These are phyloP conservation scores for Blastomyces gilchristii DNA, from an alignment of 2,329 filamentous ascomycete species.

Conservation along the genomic window DNA sequence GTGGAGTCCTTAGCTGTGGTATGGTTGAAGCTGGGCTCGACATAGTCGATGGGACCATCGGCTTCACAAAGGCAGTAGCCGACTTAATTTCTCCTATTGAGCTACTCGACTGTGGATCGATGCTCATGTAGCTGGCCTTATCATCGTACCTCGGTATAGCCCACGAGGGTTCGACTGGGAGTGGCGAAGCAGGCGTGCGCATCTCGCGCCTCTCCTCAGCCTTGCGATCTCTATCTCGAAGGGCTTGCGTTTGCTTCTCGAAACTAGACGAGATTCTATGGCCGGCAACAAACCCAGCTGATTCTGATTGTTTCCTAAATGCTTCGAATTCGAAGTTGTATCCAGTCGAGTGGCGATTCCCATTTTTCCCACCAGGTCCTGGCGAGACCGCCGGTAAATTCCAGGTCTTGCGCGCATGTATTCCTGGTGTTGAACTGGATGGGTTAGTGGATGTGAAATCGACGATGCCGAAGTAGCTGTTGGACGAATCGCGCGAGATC, in stretches of 20 bases:
- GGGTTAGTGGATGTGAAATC: conserved; percentile 51
- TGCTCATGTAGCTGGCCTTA: conserved; percentile 1
- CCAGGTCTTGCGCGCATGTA: conserved; percentile 61
- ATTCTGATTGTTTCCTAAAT: conserved; percentile 58
- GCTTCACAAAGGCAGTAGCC: not conserved
- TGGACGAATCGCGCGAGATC: conserved; percentile 28
- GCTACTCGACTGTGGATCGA: not conserved
- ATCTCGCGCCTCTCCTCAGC: conserved; percentile 9
- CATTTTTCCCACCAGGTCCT: conserved; percentile 36
- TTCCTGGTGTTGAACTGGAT: conserved; percentile 50
- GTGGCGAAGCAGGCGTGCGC: not conserved
- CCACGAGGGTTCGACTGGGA: not conserved
- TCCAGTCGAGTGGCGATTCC: conserved; percentile 40
- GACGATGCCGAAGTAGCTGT: conserved; percentile 78
- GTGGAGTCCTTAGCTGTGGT: not conserved
- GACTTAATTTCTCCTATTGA: not conserved
- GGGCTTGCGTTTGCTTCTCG: conserved; percentile 9
- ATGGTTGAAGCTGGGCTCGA: not conserved
- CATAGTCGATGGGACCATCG: not conserved
- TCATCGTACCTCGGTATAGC: not conserved
- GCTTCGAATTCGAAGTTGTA: conserved; percentile 74
- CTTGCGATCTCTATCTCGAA: conserved; percentile 3
- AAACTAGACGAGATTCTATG: conserved; percentile 12
- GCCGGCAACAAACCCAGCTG: conserved; percentile 11
- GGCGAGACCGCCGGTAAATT: conserved; percentile 60